phyloP scores from a whole-genome alignment of 495 filamentous ascomycete species.

The Zalerion maritima region DNA sequence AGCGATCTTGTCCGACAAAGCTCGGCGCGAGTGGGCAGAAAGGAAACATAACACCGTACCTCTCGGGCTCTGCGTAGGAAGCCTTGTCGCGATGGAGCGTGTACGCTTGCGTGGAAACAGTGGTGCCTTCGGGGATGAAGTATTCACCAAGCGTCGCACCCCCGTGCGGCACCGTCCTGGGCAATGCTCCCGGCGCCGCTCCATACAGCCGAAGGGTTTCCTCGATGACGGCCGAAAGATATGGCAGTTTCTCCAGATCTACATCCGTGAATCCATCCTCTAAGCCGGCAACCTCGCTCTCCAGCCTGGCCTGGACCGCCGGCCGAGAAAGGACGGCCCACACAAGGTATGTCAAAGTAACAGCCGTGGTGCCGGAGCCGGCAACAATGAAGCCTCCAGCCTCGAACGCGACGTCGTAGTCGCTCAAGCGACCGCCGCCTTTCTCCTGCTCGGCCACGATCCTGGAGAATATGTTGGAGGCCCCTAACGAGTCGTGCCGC shows the following conservation, averaged over 20 bases:
- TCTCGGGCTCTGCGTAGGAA: conserved; percentile 19
- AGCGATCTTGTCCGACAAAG: neutral
- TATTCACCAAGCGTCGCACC: conserved; percentile 15
- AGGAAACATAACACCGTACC: conserved; percentile 7
- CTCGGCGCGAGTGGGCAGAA: conserved; percentile 5
- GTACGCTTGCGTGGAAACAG: conserved; percentile 23
- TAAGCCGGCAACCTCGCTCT: conserved; percentile 25
- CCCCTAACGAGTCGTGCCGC: too few species aligned
- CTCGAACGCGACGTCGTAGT: too few species aligned
- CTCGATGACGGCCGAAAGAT: conserved; percentile 36
- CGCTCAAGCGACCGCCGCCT: too few species aligned
- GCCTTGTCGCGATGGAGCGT: conserved; percentile 22
- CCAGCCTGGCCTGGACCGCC: conserved; percentile 21
- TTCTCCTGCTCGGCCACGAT: too few species aligned
- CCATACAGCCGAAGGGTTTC: conserved; percentile 45
- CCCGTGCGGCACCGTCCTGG: conserved; percentile 15
- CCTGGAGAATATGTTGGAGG: too few species aligned
- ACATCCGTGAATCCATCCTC: conserved; percentile 23
- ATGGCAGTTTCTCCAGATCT: conserved; percentile 25
- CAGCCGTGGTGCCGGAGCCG: conserved; percentile 35
- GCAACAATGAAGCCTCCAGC: conserved; percentile 33
- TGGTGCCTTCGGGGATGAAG: conserved; percentile 16
- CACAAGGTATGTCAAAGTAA: conserved; percentile 27
- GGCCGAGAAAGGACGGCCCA: conserved; percentile 21
- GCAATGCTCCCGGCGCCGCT: conserved; percentile 29